Base-by-base conservation (phyloP, 2,329 filamentous ascomycete species). In the Fonsecaea pedrosoi region DNA sequence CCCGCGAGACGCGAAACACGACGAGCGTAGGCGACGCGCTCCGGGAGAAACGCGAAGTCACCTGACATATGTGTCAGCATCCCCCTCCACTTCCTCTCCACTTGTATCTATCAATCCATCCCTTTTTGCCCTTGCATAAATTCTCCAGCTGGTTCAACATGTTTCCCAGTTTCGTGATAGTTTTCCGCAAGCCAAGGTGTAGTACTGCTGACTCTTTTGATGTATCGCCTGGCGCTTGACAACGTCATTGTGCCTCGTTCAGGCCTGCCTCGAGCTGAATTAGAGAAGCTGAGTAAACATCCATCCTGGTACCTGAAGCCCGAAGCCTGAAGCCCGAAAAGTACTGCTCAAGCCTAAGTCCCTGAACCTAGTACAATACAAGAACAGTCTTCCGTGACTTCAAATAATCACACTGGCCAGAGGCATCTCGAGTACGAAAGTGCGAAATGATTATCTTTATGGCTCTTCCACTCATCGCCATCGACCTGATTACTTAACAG, bases 401-500 rank as follows among this genome's bases (percentile, higher is more conserved):
- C 42, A 48, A 25, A 8, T 18, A 4, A 4, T 30, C 25, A 21
- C 12, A 30, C 9, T 50, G 18, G 10, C 10, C 10, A 12, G 9
- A 12, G 9, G 3, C 6, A 3, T 10, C 3, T 12, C n/a, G 30
- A 55, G 54, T 55, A 54, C 53, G 53, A 54, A 54, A 54, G 25
- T 54, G 35, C 54, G 54, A 55, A 4, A 18, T 55, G 54, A 55
- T 55, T 35, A 55, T 35, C n/a, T 13, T 55, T 12, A 4, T 34
- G 21, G 32, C n/a, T 18, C 21, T 4, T 54, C 15, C 3, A 18
- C 18, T 34, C 3, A 54, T 42, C 3, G 3, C 21, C 13, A 6
- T 30, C 7, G 12, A 4, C 54, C 12, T 55, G 54, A 55, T 55
- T 55, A 55, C 32, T 55, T 55, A 34, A 21, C 54, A 1, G 45